Base-by-base conservation (phyloP, 176 grass and related monocot species). In the Eleusine indica region DNA sequence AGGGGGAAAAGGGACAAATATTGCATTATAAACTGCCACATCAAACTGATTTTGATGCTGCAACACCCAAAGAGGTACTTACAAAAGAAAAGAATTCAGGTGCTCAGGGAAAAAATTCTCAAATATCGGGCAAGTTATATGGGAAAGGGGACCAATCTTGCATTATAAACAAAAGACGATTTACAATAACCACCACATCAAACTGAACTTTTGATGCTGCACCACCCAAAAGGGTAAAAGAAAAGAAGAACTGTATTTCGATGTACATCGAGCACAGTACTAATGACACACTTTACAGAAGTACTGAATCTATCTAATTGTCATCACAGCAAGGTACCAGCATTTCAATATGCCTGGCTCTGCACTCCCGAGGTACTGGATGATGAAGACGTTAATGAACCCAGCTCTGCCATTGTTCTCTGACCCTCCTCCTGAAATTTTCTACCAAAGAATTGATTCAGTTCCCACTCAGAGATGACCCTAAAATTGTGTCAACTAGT, bases 1-100 rank as follows among this genome's bases (percentile, higher is more conserved):
- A 22, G 7, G 64, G 63, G 7, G 12, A 66, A 66, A 66, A 0
- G 30, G 30, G 76, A 37, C 49, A 56, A 57, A 75, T 39, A 75
- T 56, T 75, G 29, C 49, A 75, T 75, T 75, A 75, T 21, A 39
- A 35, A 21, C 13, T 5, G 70, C 32, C 44, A 41, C 81, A 83
- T 75, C 82, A 75, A 83, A 66, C 6, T 7, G 32, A 12, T 25
- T 22, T 83, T 66, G 71, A 75, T 66, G 71, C 32, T 65, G 32
- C 54, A 68, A 2, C 56, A 69, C 3, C 13, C 29, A 21, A 64
- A 71, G n/a, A 3, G 7, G 30, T 0, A 25, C 25, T 25, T 25
- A 25, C 25, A 22, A 46, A 38, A 81, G 62, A 49, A 38, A 56
- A 52, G 1, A 15, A 52, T 25, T 25, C 25, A 25, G 25, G 25